Evolutionary conservation across 352 stramenopile genomes (phyloP).

Genomic region (Hyaloperonospora brassicae): DNA sequence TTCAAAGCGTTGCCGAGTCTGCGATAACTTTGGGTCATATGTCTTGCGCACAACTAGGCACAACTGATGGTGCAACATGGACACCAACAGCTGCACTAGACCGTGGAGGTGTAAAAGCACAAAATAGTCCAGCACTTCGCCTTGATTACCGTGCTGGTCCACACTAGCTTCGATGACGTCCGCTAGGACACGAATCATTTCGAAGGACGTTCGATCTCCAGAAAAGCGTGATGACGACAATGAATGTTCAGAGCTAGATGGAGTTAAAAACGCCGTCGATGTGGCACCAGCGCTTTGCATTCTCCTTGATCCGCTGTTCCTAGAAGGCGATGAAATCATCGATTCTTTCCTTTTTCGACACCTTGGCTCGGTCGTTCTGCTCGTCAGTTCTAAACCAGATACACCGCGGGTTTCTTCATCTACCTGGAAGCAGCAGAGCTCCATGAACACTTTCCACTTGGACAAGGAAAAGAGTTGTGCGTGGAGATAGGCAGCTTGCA

Average conservation of each 20-base stretch:
- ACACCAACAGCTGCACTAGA: slow-evolving; percentile 53
- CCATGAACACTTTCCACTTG: slow-evolving; percentile 69
- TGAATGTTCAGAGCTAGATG: slow-evolving; percentile 8
- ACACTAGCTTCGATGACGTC: slow-evolving; percentile 38
- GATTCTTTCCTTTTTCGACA: slow-evolving; percentile 54
- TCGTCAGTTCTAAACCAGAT: slow-evolving; percentile 8
- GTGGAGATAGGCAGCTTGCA: slow-evolving; percentile 43
- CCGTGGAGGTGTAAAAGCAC: slow-evolving; percentile 40
- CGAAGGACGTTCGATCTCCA: slow-evolving; percentile 61
- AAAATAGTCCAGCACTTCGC: slow-evolving; percentile 42
- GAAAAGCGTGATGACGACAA: slow-evolving; percentile 37
- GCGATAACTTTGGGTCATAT: slow-evolving; percentile 46
- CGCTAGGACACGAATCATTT: slow-evolving; percentile 53
- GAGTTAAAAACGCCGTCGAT: slow-evolving; percentile 9
- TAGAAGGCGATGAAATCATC: slow-evolving; percentile 55
- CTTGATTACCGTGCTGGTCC: slow-evolving; percentile 24
- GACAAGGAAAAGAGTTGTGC: slow-evolving; percentile 44
- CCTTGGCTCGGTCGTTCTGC: slow-evolving; percentile 5
- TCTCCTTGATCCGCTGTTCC: slow-evolving; percentile 10
- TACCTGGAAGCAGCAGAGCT: slow-evolving; percentile 47
- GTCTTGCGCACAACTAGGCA: slow-evolving; percentile 54
- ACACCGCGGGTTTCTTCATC: slow-evolving; percentile 5
- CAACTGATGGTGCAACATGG: slow-evolving; percentile 69
- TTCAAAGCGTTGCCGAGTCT: slow-evolving; percentile 37
- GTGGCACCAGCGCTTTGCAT: slow-evolving; percentile 1